Conservation (phyloP, 2,329 filamentous ascomycete genomes). For the Ascochyta rabiei region DNA sequence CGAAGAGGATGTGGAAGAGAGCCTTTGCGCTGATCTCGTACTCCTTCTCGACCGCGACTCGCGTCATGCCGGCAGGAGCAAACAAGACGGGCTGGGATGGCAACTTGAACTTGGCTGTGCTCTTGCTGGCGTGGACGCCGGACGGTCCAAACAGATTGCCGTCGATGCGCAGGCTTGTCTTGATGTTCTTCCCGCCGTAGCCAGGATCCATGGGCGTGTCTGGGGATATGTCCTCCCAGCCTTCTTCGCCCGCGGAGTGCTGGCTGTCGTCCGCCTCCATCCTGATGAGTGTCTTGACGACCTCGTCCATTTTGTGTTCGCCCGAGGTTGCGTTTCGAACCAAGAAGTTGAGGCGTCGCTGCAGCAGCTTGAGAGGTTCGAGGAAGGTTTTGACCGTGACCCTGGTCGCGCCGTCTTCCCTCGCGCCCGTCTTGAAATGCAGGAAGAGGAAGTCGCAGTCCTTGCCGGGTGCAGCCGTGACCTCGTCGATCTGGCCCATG, state of each 20-base stretch:
- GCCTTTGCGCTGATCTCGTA: conserved; percentile 94
- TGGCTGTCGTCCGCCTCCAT: conserved; percentile 67
- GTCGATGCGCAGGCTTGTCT: conserved; percentile 66
- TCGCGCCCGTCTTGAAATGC: conserved; percentile 71
- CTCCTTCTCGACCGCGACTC: conserved; percentile 75
- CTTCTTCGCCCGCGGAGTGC: conserved; percentile 77
- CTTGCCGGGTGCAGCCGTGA: conserved; percentile 85
- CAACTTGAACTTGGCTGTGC: conserved; percentile 76
- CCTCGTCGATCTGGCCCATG: conserved; percentile 79
- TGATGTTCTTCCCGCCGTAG: conserved; percentile 58
- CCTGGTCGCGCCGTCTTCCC: conserved; percentile 69
- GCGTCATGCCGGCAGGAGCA: conserved; percentile 80
- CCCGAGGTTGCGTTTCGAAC: conserved; percentile 79
- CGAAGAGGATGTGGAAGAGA: conserved; percentile 94
- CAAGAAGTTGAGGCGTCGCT: conserved; percentile 82
- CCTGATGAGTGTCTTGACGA: conserved; percentile 74
- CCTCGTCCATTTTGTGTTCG: conserved; percentile 71
- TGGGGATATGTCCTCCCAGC: conserved; percentile 83
- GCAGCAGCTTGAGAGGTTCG: conserved; percentile 81
- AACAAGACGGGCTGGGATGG: conserved; percentile 82
- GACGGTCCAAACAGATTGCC: conserved; percentile 61
- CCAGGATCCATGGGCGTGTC: conserved; percentile 64
- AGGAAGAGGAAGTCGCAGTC: conserved; percentile 94
- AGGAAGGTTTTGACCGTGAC: conserved; percentile 93
- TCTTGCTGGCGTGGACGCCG: conserved; percentile 49